Percentiles rank a stretch among this genome's conserved stretches.
These are phyloP conservation scores for Funneliformis caledonium DNA, from an alignment of 371 early-diverging fungal genomes.

Conservation along the genomic window DNA sequence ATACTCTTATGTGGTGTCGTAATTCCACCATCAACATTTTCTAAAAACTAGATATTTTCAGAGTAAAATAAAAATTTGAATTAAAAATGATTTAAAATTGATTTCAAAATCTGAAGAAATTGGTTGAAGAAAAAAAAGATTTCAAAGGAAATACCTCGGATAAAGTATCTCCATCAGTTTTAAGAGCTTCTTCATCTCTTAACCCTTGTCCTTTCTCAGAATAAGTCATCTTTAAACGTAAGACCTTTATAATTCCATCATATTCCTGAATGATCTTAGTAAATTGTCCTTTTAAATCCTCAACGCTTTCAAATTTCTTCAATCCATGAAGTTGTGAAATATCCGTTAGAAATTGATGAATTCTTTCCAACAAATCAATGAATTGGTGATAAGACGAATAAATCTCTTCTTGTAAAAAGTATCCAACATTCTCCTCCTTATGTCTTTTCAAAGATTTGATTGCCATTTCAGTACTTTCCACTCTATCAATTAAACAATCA, in stretches of 20 bases:
- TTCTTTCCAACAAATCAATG: slow-evolving; percentile 20
- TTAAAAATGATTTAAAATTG: neutral
- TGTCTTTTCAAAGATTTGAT: slow-evolving; percentile 24
- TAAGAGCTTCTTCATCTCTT: slow-evolving; percentile 17
- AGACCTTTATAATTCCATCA: neutral
- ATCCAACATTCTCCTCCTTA: slow-evolving; percentile 24
- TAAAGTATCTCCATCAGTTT: slow-evolving; percentile 5
- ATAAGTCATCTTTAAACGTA: slow-evolving; percentile 17
- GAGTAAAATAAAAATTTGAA: neutral
- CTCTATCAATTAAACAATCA: slow-evolving; percentile 34
- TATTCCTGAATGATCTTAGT: neutral
- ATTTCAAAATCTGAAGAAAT: too few relatives aligned
- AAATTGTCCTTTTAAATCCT: slow-evolving; percentile 9
- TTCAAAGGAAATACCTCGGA: slow-evolving; percentile 3
- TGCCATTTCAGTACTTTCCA: slow-evolving; percentile 16
- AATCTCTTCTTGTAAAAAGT: slow-evolving; percentile 16
- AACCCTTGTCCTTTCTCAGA: slow-evolving; percentile 3
- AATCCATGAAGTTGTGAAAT: slow-evolving; percentile 30
- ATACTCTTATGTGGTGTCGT: neutral
- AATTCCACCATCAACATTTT: slow-evolving; percentile 12
- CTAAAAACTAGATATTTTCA: neutral
- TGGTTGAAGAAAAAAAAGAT: too few relatives aligned
- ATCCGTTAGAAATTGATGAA: slow-evolving; percentile 22
- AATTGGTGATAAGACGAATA: slow-evolving; percentile 13
- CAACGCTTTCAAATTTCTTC: slow-evolving; percentile 15